These are phyloP conservation scores for Paraphoma chrysanthemicola DNA, from an alignment of 2,329 filamentous ascomycete species.

Conservation along the genomic window DNA sequence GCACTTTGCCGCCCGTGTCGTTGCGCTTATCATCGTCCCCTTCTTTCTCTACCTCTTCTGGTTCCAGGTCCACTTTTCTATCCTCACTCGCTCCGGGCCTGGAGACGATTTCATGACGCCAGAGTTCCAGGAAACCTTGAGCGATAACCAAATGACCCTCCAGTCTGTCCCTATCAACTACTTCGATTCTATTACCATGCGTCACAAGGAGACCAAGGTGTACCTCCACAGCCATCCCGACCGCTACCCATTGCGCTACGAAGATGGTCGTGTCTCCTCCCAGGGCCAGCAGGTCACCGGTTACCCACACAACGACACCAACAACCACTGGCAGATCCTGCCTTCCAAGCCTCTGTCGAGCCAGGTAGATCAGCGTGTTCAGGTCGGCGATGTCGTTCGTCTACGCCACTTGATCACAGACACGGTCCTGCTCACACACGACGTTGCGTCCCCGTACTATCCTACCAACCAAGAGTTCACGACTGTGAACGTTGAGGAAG, in stretches of 20 bases:
- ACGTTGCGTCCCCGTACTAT: slow-evolving; percentile 94
- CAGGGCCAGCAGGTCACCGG: slow-evolving; percentile 97
- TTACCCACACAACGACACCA: slow-evolving; percentile 97
- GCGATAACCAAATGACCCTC: slow-evolving; percentile 90
- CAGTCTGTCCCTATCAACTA: slow-evolving; percentile 88
- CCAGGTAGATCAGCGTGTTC: slow-evolving; percentile 69
- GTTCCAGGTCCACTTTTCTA: slow-evolving; percentile 99
- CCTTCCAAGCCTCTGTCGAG: slow-evolving; percentile 64
- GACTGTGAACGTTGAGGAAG: slow-evolving; percentile 75
- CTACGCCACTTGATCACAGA: slow-evolving; percentile 88
- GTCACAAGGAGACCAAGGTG: slow-evolving; percentile 96
- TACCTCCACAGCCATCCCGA: slow-evolving; percentile 94
- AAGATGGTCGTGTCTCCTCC: slow-evolving; percentile 95
- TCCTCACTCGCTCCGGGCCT: slow-evolving; percentile 85
- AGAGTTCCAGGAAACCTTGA: slow-evolving; percentile 95
- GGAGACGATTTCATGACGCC: slow-evolving; percentile 99
- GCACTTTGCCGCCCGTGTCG: slow-evolving; percentile 86
- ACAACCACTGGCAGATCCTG: slow-evolving; percentile 97
- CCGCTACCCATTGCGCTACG: slow-evolving; percentile 90
- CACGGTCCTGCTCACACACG: slow-evolving; percentile 86
- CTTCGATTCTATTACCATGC: slow-evolving; percentile 84
- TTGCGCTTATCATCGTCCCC: slow-evolving; percentile 86
- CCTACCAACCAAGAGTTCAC: slow-evolving; percentile 99
- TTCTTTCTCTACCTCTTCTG: slow-evolving; percentile 99
- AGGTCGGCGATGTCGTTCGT: slow-evolving; percentile 84